These are phyloP conservation scores for Silybum marianum DNA, from an alignment of 129 eudicot species.

Conservation along the genomic window DNA sequence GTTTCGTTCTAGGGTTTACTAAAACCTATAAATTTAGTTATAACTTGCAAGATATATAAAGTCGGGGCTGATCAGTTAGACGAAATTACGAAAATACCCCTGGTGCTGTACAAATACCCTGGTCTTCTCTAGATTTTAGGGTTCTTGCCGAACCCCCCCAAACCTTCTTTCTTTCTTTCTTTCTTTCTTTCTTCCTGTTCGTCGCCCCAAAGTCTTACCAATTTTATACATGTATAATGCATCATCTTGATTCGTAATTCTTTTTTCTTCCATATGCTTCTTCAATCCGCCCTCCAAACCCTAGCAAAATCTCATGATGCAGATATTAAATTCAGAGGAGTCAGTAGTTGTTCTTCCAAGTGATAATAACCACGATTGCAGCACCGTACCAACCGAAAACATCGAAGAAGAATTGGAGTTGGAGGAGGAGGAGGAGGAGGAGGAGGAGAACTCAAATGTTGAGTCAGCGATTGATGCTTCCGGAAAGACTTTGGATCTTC, in stretches of 20 bases:
- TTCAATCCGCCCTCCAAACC: slow-evolving; percentile 31
- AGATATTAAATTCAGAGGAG: slow-evolving; percentile 30
- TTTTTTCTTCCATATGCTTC: background rate
- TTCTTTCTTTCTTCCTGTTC: background rate
- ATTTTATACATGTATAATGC: slow-evolving; percentile 9
- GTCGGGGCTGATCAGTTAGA: background rate
- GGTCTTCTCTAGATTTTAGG: slow-evolving; percentile 27
- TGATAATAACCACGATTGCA: slow-evolving; percentile 5
- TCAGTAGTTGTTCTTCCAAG: slow-evolving; percentile 23
- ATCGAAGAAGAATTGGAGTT: slow-evolving; percentile 30
- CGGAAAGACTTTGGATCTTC: slow-evolving; percentile 62
- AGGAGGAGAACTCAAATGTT: slow-evolving; percentile 17
- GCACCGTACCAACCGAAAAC: slow-evolving; percentile 3
- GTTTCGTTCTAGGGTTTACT: background rate
- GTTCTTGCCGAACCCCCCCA: slow-evolving; percentile 35
- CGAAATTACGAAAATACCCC: slow-evolving; percentile 17
- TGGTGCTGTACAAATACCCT: slow-evolving; percentile 22
- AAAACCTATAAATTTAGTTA: background rate
- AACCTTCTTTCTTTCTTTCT: slow-evolving; percentile 3
- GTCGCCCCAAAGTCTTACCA: slow-evolving; percentile 15
- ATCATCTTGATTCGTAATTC: slow-evolving; percentile 8
- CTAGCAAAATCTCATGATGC: slow-evolving; percentile 40
- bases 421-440: background rate
- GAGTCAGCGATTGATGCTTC: slow-evolving; percentile 59
- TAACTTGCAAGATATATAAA: background rate